phyloP scores from a whole-genome alignment of 768 basidiomycete genomes.

The Zangia roseola region DNA sequence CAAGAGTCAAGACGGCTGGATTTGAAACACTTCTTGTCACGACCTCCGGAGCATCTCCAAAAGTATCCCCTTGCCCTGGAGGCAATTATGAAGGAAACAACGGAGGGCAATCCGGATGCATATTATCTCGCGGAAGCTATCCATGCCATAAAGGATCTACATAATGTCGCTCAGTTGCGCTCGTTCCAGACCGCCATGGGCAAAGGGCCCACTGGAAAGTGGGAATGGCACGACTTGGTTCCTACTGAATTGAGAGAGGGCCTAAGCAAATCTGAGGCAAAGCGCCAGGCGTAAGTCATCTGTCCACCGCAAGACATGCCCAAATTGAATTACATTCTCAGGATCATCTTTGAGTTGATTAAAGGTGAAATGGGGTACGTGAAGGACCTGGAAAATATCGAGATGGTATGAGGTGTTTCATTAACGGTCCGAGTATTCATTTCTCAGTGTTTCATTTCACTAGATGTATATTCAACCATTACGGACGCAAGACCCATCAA shows the following conservation, averaged over 20 bases:
- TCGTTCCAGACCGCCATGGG: slow-evolving; percentile 93
- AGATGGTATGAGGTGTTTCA: slow-evolving; percentile 45
- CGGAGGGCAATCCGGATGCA: slow-evolving; percentile 73
- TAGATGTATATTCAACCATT: slow-evolving; percentile 85
- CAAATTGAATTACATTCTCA: slow-evolving; percentile 28
- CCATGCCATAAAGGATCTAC: slow-evolving; percentile 78
- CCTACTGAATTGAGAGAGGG: slow-evolving; percentile 57
- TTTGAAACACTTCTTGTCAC: slow-evolving; percentile 58
- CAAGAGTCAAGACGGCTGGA: slow-evolving; percentile 60
- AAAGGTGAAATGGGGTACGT: slow-evolving; percentile 96
- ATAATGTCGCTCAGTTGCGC: slow-evolving; percentile 75
- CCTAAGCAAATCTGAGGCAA: slow-evolving; percentile 72
- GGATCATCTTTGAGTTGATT: slow-evolving; percentile 92
- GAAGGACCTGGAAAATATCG: slow-evolving; percentile 85
- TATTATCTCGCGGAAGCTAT: slow-evolving; percentile 85
- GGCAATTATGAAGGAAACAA: slow-evolving; percentile 82
- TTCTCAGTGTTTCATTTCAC: slow-evolving; percentile 5
- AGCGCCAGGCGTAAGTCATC: slow-evolving; percentile 75
- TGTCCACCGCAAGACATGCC: background rate
- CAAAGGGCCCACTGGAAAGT: slow-evolving; percentile 72
- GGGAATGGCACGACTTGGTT: slow-evolving; percentile 91
- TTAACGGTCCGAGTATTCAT: slow-evolving; percentile 18
- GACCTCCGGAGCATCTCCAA: slow-evolving; percentile 63
- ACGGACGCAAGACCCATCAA: slow-evolving; percentile 68
- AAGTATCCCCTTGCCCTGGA: slow-evolving; percentile 79